Conservation (phyloP, 441 rosid species). For the Eruca vesicaria region DNA sequence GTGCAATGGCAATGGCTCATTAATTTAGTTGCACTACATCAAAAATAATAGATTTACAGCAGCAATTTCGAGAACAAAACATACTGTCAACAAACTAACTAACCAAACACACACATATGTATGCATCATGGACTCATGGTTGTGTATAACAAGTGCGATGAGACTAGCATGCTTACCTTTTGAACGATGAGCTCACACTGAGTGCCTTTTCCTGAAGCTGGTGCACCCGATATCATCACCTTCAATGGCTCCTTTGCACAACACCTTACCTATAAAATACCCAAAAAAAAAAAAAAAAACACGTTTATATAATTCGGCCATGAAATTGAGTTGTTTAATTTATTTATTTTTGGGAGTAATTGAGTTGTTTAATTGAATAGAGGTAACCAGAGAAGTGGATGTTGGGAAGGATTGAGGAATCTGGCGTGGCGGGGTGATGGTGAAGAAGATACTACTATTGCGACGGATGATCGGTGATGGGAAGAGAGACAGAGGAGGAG, state of each 20-base stretch:
- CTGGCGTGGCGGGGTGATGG: background rate
- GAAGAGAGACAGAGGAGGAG: conserved; percentile 14
- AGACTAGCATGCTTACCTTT: conserved; percentile 44
- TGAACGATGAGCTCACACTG: conserved; percentile 81
- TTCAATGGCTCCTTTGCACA: conserved; percentile 63
- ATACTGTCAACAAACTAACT: background rate
- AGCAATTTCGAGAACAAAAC: background rate
- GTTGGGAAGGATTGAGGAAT: background rate
- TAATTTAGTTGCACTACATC: no score
- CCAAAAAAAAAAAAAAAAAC: conserved; percentile 23
- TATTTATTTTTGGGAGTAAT: no score
- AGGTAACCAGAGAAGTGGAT: conserved; percentile 15
- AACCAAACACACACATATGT: background rate
- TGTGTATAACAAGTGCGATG: background rate
- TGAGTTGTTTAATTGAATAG: background rate
- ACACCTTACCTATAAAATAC: conserved; percentile 47
- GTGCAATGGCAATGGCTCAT: no score
- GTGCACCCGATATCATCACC: conserved; percentile 95
- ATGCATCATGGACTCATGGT: no score
- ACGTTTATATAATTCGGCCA: background rate
- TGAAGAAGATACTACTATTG: conserved; percentile 3
- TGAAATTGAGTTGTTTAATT: background rate
- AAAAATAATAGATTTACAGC: no score
- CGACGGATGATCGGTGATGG: conserved; percentile 6
- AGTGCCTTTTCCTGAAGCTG: conserved; percentile 94